Percentiles rank a stretch among this genome's conserved stretches.
phyloP scores from a whole-genome alignment of 1,139 yeast genomes.

The Scheffersomyces parashehatae region DNA sequence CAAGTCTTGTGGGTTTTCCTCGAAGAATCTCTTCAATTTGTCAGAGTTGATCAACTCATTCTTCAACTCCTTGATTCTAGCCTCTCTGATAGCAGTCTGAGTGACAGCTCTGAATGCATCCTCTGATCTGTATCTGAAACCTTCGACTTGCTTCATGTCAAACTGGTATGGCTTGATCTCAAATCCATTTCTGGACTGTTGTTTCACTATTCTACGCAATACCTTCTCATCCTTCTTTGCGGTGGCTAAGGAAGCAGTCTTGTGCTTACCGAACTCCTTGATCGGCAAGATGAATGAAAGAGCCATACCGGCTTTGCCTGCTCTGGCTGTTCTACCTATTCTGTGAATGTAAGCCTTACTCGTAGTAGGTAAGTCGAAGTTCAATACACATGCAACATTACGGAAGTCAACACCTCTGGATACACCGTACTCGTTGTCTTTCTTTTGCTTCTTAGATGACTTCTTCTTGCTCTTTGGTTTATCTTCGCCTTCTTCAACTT shows the following conservation, averaged over 20 bases:
- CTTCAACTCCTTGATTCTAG: slow-evolving; percentile 86
- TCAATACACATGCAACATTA: slow-evolving; percentile 94
- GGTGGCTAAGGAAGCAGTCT: slow-evolving; percentile 66
- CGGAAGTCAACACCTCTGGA: slow-evolving; percentile 96
- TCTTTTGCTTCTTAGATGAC: slow-evolving; percentile 37
- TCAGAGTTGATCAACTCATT: slow-evolving; percentile 87
- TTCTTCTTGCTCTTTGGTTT: slow-evolving; percentile 16
- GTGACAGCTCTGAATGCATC: slow-evolving; percentile 97
- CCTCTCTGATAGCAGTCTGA: slow-evolving; percentile 85
- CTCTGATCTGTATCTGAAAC: slow-evolving; percentile 94
- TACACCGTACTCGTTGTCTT: slow-evolving; percentile 84
- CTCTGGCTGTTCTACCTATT: slow-evolving; percentile 97
- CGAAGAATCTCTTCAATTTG: slow-evolving; percentile 90
- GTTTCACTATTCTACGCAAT: slow-evolving; percentile 70
- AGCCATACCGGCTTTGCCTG: slow-evolving; percentile 94
- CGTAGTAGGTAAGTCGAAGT: slow-evolving; percentile 91
- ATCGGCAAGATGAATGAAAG: slow-evolving; percentile 86
- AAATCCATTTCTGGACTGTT: slow-evolving; percentile 73
- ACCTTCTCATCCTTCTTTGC: slow-evolving; percentile 88
- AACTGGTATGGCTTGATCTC: slow-evolving; percentile 83
- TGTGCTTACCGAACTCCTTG: slow-evolving; percentile 87
- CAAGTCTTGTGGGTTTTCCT: slow-evolving; percentile 96
- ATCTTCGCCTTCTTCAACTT: slow-evolving; percentile 14
- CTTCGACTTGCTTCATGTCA: slow-evolving; percentile 90
- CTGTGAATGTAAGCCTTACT: slow-evolving; percentile 92